Base-by-base conservation (phyloP, 208 protist species). In the Naegleria fowleri region DNA sequence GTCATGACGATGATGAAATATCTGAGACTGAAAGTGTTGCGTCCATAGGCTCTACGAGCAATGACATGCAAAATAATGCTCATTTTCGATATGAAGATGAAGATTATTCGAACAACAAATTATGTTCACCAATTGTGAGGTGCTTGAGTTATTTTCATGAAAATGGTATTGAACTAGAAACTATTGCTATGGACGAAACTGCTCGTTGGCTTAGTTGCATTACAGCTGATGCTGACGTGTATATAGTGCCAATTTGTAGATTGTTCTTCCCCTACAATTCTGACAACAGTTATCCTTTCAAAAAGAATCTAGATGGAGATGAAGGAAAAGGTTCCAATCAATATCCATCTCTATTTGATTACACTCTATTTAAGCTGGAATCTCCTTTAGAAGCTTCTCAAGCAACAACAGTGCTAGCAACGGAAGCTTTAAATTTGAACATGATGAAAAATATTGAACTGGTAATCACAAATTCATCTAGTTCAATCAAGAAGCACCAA, bases 141-240 rank as follows among this genome's bases (percentile, higher is more conserved):
- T 85, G 36, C 22, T 39, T 84, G 29, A 86, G n/a, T 40, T 86
- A 86, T 33, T 86, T 86, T 51, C 36, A 86, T 15, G 83, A 86
- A n/a, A n/a, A 51, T 48, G 40, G 48, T 7, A 48, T 86, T 41
- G 16, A 25, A 0, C 19, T 86, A 48, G 11, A 13, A 86, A 40
- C 9, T 2, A 86, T 86, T 86, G 4, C 40, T 33, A n/a, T 86
- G 36, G 83, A 48, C 7, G 39, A 86, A 36, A 29, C 0, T 33
- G 83, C n/a, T 6, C 41, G 38, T 3, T 86, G 22, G 7, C n/a
- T 86, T 0, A 51, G 19, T 22, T 86, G 83, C 38, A 19, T 86
- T 0, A 86, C 83, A 22, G 11, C 36, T 51, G 83, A 86, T 33
- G 39, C 39, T 15, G 39, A 86, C 5, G 22, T 86, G 0, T 86